phyloP scores from a whole-genome alignment of 2,329 filamentous ascomycete species.

The Xylaria multiplex region DNA sequence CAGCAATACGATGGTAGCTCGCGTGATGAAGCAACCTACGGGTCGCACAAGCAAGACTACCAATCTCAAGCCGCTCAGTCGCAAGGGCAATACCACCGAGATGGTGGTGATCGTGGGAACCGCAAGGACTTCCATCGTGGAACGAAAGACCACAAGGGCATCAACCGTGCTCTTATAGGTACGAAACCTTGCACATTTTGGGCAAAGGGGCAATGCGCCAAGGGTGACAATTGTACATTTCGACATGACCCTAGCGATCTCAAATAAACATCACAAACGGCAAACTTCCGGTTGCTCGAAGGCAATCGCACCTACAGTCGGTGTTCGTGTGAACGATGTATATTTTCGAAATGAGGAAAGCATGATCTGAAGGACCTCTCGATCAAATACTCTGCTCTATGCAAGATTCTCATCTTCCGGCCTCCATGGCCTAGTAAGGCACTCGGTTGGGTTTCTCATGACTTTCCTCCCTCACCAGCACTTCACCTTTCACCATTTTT shows the following conservation, averaged over 20 bases:
- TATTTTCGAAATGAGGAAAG: background rate
- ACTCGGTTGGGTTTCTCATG: background rate
- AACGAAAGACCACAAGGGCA: constrained; percentile 54
- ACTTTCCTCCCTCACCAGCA: no score
- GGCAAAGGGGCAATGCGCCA: constrained; percentile 75
- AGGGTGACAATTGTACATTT: constrained; percentile 79
- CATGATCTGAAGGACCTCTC: background rate
- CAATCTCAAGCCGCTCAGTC: constrained; percentile 19
- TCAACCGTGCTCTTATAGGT: constrained; percentile 68
- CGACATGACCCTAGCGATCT: constrained; percentile 65
- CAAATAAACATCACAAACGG: constrained; percentile 33
- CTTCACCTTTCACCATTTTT: background rate
- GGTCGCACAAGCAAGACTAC: constrained; percentile 29
- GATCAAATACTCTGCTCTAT: no score
- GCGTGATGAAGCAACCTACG: constrained; percentile 25
- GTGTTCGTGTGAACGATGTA: background rate
- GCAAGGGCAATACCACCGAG: constrained; percentile 39
- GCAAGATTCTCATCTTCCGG: background rate
- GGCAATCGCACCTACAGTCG: background rate
- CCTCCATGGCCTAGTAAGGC: background rate
- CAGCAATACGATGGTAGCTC: constrained; percentile 25
- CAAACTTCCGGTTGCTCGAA: background rate
- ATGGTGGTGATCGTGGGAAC: constrained; percentile 46
- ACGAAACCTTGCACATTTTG: constrained; percentile 77
- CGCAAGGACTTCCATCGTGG: constrained; percentile 55